Conservation (phyloP, 805 yeast genomes). For the Saccharomycopsis synnaedendra region DNA sequence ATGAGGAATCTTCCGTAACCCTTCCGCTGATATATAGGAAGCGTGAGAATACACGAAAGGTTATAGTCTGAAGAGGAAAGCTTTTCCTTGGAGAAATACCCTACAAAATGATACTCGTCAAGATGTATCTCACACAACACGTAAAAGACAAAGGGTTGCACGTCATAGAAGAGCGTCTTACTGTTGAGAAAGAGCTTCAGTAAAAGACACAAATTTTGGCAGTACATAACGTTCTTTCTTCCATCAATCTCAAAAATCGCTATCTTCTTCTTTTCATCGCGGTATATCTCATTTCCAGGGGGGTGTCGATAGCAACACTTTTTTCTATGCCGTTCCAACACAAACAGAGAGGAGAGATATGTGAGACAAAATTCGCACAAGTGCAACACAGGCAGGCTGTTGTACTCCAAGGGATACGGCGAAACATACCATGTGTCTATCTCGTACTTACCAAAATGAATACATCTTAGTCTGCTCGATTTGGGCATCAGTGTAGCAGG, state of each 20-base stretch:
- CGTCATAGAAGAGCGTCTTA: conserved; percentile 87
- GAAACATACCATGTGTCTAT: conserved; percentile 89
- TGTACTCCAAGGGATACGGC: conserved; percentile 85
- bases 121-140: conserved; percentile 61
- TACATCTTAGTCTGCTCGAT: conserved; percentile 34
- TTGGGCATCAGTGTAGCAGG: not conserved
- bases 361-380: conserved; percentile 80
- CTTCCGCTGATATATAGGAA: conserved; percentile 77
- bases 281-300: conserved; percentile 86
- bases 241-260: conserved; percentile 94
- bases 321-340: conserved; percentile 54
- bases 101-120: conserved; percentile 61
- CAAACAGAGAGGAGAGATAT: conserved; percentile 61
- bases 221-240: conserved; percentile 63
- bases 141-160: conserved; percentile 89
- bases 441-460: conserved; percentile 61
- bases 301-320: conserved; percentile 70
- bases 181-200: conserved; percentile 87
- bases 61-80: conserved; percentile 67
- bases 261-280: conserved; percentile 47
- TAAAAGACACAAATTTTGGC: conserved; percentile 81
- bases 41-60: conserved; percentile 80
- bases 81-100: conserved; percentile 85
- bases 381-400: conserved; percentile 47
- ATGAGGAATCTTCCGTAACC: conserved; percentile 87